Percentiles rank a stretch among this genome's conserved stretches.
Conservation (phyloP, 257 asterid species). For the Solanum chmielewskii region DNA sequence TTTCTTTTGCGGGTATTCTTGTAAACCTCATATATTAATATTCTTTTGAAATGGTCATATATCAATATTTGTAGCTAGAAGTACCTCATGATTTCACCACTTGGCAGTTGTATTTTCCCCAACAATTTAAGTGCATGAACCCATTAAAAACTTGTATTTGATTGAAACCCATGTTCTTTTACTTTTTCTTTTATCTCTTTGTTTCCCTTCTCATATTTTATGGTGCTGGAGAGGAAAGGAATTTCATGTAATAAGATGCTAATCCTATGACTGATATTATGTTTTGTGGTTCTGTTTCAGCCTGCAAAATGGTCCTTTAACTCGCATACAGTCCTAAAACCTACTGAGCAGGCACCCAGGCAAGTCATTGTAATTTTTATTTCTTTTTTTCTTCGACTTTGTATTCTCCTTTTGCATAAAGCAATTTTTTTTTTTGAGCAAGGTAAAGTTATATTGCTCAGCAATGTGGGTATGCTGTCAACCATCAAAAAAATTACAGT, state of each 20-base stretch:
- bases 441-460: too few species aligned
- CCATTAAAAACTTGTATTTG: not conserved
- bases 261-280: not conserved
- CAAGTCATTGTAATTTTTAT: slow-evolving; percentile 8
- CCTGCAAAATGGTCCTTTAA: slow-evolving; percentile 88
- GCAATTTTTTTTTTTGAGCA: not conserved
- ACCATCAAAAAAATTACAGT: too few species aligned
- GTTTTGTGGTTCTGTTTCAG: slow-evolving; percentile 33
- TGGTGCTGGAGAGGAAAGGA: not conserved
- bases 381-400: not conserved
- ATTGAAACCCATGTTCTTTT: not conserved
- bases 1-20: not conserved
- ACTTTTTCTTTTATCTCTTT: not conserved
- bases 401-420: not conserved
- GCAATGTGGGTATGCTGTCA: too few species aligned
- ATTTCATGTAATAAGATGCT: not conserved
- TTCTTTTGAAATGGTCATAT: not conserved
- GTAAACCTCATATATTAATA: not conserved
- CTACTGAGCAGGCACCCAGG: slow-evolving; percentile 77
- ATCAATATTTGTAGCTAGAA: not conserved
- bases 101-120: not conserved
- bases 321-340: slow-evolving; percentile 80
- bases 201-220: not conserved
- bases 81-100: not conserved
- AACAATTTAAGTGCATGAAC: not conserved